Evolutionary conservation across 2,329 filamentous ascomycete species (phyloP), one percentile per base, ranked within the genome.

Genomic region (Aspergillaceae sp.): DNA sequence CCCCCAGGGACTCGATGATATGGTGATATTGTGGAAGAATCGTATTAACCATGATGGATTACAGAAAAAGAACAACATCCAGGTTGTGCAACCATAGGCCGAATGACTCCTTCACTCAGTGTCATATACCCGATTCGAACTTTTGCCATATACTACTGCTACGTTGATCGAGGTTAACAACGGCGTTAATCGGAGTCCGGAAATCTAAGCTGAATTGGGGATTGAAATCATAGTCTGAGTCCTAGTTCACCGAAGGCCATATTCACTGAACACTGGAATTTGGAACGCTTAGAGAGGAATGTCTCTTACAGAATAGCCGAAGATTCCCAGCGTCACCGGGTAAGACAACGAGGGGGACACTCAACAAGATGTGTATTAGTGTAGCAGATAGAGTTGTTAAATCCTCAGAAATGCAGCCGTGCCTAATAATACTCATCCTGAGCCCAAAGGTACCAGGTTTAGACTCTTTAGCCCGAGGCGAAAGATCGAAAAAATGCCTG

Each of bases 41-140:
- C 32, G 45, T 49, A 50, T 45, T 9, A 42, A 47, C 43, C 26
- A 27, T 51, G 11, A 29, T 40, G n/a, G 32, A 29, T 42, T 54
- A 54, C 51, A 73, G 71, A 73, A 71, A 51, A 73, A 73, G 61
- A 70, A 73, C 56, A 72, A 73, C 48, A 68, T 73, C 37, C 70
- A 73, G 52, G 70, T 73, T 36, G 70, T 73, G 34, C 70, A 73
- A 55, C 70, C 72, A 51, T 66, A 56, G 27, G 42, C 42, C n/a
- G 30, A 43, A 7, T 26, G 27, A 38, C 27, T 9, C 36, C 27
- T 38, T 38, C 8, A 3, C 19, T 38, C 27, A 8, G 8, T 38
- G 27, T 38, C 11, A 9, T 38, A 10, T 11, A 7, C 11, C 11
- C 8, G 19, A 4, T 3, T 19, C 19, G 19, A 19, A 19, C 19